These are phyloP conservation scores for Peniophora sp. DNA, from an alignment of 1,284 basidiomycete genomes.

Conservation along the genomic window DNA sequence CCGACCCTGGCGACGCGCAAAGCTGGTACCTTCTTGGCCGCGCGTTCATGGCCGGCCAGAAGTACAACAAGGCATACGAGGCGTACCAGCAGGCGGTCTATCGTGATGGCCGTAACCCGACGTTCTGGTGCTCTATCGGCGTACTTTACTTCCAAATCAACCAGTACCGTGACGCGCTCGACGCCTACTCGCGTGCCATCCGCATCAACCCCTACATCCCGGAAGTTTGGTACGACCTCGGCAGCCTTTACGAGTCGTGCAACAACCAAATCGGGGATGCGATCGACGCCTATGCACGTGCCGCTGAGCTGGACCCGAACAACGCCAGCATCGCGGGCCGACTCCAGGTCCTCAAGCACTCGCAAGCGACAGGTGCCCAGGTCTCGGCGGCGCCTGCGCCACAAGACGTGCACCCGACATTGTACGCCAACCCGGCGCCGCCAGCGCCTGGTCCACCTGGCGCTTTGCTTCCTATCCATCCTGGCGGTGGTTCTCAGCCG, in stretches of 20 bases:
- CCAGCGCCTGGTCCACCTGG: constrained; percentile 52
- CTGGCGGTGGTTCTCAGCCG: constrained; percentile 38
- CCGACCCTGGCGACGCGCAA: constrained; percentile 92
- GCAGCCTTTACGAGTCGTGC: constrained; percentile 94
- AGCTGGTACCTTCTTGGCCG: constrained; percentile 98
- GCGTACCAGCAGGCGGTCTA: constrained; percentile 99
- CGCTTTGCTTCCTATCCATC: constrained; percentile 53
- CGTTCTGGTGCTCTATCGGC: constrained; percentile 99
- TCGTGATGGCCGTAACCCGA: constrained; percentile 96
- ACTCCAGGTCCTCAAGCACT: constrained; percentile 70
- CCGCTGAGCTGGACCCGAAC: constrained; percentile 80
- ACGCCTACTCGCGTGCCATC: constrained; percentile 97
- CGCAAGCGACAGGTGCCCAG: constrained; percentile 72
- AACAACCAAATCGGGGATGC: constrained; percentile 99
- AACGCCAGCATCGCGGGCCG: constrained; percentile 78
- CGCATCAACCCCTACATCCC: constrained; percentile 98
- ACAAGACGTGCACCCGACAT: constrained; percentile 92
- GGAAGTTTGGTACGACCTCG: constrained; percentile 99
- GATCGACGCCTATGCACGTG: constrained; percentile 94
- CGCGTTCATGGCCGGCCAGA: constrained; percentile 98
- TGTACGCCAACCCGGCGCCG: constrained; percentile 72
- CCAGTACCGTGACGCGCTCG: constrained; percentile 96
- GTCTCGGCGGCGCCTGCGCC: constrained; percentile 82
- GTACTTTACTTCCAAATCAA: constrained; percentile 99
- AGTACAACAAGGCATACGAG: constrained; percentile 99